Base-by-base conservation (phyloP, 2,329 filamentous ascomycete species). In the Alternaria solani region DNA sequence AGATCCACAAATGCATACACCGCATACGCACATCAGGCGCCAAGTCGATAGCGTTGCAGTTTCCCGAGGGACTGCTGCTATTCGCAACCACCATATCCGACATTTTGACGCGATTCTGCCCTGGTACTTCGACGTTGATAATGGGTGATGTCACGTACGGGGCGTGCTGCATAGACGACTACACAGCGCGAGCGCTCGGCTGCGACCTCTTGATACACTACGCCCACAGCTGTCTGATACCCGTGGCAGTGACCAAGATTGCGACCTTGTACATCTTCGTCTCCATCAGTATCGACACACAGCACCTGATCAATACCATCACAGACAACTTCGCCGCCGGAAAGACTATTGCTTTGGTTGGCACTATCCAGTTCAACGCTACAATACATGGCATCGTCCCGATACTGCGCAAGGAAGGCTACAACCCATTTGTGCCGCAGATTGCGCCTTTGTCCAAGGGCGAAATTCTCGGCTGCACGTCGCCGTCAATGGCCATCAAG, bases 61-160 rank as follows among this genome's bases (percentile, higher is more conserved):
- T 99, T 84, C 95, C 95, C 5, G 96, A 99, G 79, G 95, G 95
- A 1, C 86, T 99, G 2, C 87, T 99, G 28, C 84, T 99, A 57
- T 99, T 99, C 77, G 95, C 95, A 23, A 98, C 95, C 26, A 99
- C 95, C 36, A 94, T 99, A 68, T 97, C 95, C 4, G 95, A 99
- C 76, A 98, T 99, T 71, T 84, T 99, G 48, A 92, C 91, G 0
- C 91, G 94, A 75, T 99, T 99, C 82, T 99, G 95, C 74, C 91
- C 93, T 0, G 93, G 91, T 1, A 90, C 91, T 41, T 92, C 96
- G 77, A 98, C 94, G 2, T 84, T 98, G 55, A 99, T 99, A 78
- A 99, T 99, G 95, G 95, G 95, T 62, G 95, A 99, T 77, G 95
- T 99, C 43, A 99, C 95, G 1, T 99, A 99, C 78, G 95, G 95